phyloP scores from a whole-genome alignment of 2,329 filamentous ascomycete species.

The Aspergillus udagawae region DNA sequence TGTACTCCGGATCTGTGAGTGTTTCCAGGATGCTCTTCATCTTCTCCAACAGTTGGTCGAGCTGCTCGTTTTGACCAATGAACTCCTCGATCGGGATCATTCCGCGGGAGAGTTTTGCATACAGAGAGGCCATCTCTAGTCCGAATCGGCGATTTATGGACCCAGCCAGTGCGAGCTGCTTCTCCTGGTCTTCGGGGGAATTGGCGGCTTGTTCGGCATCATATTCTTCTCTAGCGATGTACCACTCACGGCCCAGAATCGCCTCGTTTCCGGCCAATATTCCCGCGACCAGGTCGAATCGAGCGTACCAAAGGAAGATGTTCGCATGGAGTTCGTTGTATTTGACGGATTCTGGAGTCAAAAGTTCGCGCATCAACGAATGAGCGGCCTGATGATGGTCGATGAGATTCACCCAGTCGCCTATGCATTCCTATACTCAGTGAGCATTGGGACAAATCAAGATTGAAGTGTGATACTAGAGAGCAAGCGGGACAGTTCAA shows the following conservation, averaged over 20 bases:
- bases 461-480: background rate
- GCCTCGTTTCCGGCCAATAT: constrained; percentile 77
- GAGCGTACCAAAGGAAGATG: constrained; percentile 81
- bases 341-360: constrained; percentile 70
- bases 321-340: constrained; percentile 66
- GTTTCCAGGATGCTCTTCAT: constrained; percentile 55
- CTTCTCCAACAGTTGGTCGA: constrained; percentile 43
- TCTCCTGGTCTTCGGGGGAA: constrained; percentile 60
- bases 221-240: constrained; percentile 60
- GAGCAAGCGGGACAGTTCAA: background rate
- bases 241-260: constrained; percentile 74
- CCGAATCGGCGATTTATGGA: constrained; percentile 68
- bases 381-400: constrained; percentile 88
- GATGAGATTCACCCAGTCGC: constrained; percentile 91
- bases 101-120: constrained; percentile 63
- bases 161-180: constrained; percentile 64
- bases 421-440: constrained; percentile 72
- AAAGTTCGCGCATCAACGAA: constrained; percentile 72
- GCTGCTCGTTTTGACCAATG: constrained; percentile 53
- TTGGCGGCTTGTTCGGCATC: constrained; percentile 56
- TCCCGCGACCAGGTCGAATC: constrained; percentile 81
- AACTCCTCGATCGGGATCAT: constrained; percentile 65
- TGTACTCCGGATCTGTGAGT: constrained; percentile 58
- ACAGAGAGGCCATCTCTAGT: constrained; percentile 74
- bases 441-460: constrained; percentile 8